A percentile compares a stretch with the other conserved stretches of the same genome.
phyloP scores from a whole-genome alignment of 192 early-diverging fungal genomes.

The Backusella circina region DNA sequence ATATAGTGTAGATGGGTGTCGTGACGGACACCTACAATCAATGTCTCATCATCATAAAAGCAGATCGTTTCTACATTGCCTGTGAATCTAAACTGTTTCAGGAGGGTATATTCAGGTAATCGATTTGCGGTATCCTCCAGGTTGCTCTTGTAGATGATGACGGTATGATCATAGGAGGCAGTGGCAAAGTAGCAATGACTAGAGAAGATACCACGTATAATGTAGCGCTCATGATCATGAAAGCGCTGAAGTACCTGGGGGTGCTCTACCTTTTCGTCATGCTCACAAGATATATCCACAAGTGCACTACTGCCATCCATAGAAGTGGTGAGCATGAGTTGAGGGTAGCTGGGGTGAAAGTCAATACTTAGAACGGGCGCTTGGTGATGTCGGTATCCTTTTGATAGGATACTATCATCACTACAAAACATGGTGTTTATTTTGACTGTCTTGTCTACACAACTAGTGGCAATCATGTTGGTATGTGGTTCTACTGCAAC shows the following conservation, averaged over 20 bases:
- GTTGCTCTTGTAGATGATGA: constrained; percentile 51
- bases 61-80: constrained; percentile 67
- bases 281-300: constrained; percentile 27
- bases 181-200: constrained; percentile 47
- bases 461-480: constrained; percentile 42
- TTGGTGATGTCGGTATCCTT: constrained; percentile 43
- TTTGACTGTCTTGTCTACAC: constrained; percentile 60
- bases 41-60: constrained; percentile 38
- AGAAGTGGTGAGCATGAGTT: constrained; percentile 48
- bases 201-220: constrained; percentile 58
- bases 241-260: constrained; percentile 47
- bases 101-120: constrained; percentile 10
- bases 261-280: background rate
- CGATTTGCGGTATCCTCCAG: constrained; percentile 5
- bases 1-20: constrained; percentile 75
- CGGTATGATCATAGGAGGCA: constrained; percentile 68
- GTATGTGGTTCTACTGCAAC: constrained; percentile 35
- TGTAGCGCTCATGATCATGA: constrained; percentile 71
- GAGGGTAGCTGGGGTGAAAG: constrained; percentile 51
- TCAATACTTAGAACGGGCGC: constrained; percentile 61
- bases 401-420: constrained; percentile 29
- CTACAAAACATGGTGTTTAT: constrained; percentile 40
- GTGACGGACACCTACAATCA: constrained; percentile 63
- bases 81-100: constrained; percentile 25
- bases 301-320: constrained; percentile 49